A percentile compares a stretch with the other conserved stretches of the same genome.
Evolutionary conservation across 306 rosid genomes (phyloP).

Genomic region (Clitoria ternatea): DNA sequence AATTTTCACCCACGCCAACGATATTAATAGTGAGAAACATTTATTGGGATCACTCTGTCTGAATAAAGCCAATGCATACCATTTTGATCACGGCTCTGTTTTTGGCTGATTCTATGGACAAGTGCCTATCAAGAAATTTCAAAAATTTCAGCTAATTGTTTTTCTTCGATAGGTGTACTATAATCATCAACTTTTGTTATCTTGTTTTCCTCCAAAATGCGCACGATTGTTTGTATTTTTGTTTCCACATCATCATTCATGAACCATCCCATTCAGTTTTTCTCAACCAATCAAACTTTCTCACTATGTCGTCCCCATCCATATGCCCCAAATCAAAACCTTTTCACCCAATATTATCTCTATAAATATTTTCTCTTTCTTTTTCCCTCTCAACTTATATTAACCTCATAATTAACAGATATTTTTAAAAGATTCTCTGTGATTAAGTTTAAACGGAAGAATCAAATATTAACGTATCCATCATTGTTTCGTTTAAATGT

Average conservation of each 20-base stretch:
- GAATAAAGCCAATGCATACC: constrained; percentile 30
- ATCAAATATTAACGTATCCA: no score
- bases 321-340: neutral
- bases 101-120: constrained; percentile 36
- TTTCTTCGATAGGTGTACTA: constrained; percentile 26
- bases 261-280: constrained; percentile 36
- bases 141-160: constrained; percentile 8
- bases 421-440: no score
- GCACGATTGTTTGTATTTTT: constrained; percentile 29
- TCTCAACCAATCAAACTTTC: constrained; percentile 30
- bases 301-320: neutral
- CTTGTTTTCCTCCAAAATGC: constrained; percentile 27
- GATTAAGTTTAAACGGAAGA: no score
- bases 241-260: constrained; percentile 30
- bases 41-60: constrained; percentile 18
- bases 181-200: constrained; percentile 32
- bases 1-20: neutral
- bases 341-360: neutral
- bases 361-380: neutral
- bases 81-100: constrained; percentile 37
- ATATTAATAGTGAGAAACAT: constrained; percentile 3
- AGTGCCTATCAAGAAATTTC: constrained; percentile 28
- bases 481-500: no score
- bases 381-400: no score
- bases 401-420: no score